Percentiles rank a stretch among this genome's conserved stretches.
These are phyloP conservation scores for Nigrospora osmanthi DNA, from an alignment of 2,329 filamentous ascomycete genomes.

Conservation along the genomic window DNA sequence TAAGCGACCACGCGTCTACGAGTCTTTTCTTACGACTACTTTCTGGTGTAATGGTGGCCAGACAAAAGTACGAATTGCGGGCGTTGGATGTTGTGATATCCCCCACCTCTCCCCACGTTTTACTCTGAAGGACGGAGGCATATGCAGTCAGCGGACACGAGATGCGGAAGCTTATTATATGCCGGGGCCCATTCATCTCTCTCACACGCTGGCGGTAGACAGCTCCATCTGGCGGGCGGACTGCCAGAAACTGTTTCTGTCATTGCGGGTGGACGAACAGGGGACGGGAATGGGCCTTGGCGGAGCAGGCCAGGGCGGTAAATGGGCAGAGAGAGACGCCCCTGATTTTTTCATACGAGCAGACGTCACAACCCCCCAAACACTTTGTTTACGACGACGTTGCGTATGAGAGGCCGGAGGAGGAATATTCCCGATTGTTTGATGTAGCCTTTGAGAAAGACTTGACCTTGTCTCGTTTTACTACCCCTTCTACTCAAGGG, in stretches of 20 bases:
- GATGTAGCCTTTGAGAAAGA: conserved; percentile 16
- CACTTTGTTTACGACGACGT: background rate
- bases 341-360: conserved; percentile 11
- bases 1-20: conserved; percentile 29
- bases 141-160: conserved; percentile 17
- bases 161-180: conserved; percentile 9
- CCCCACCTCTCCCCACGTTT: conserved; percentile 14
- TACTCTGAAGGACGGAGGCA: conserved; percentile 10
- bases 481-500: conserved; percentile 14
- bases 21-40: conserved; percentile 15
- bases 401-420: conserved; percentile 6
- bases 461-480: conserved; percentile 17
- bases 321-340: background rate
- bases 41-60: conserved; percentile 15
- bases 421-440: conserved; percentile 11
- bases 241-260: too few species aligned
- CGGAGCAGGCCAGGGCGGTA: background rate
- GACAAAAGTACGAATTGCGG: conserved; percentile 15
- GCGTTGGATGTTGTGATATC: conserved; percentile 23
- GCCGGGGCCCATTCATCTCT: background rate
- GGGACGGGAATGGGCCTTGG: too few species aligned
- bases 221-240: too few species aligned
- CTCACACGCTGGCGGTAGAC: background rate
- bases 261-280: too few species aligned
- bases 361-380: conserved; percentile 3